Base-by-base conservation (phyloP, 2,329 filamentous ascomycete species). In the Dothideomycetes sp. region DNA sequence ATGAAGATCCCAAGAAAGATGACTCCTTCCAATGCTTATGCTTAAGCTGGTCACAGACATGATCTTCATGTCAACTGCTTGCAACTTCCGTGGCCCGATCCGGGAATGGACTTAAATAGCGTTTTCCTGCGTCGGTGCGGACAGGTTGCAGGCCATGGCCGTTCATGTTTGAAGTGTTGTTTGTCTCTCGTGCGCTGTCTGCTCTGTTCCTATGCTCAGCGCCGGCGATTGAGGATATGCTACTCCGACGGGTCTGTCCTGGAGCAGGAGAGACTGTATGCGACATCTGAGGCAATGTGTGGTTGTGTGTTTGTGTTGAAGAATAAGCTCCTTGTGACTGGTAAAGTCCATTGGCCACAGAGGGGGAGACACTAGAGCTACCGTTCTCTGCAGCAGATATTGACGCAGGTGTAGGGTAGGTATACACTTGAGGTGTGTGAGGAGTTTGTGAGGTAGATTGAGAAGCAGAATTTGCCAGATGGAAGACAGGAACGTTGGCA, bases 401-500 rank as follows among this genome's bases (percentile, higher is more conserved):
- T 10, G 39, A 37, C 11, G 19, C 34, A 10, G 39, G 36, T 3
- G 39, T 37, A 19, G 34, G 35, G 22, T 41, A 10, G 46, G 24
- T 19, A 47, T 48, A 15, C 40, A 43, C 17, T 41, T 36, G 37
- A 1, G 41, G 38, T 4, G 37, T 36, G 22, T 34, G 41, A 17
- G 17, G 37, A 10, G 41, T 38, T 22, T 41, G 42, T 14, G 39
- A 38, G 3, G 42, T 37, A 8, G 42, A 38, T 10, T 50, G 38
- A 5, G 37, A 38, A 10, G 48, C 34, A 30, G 47, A 47, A 17
- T 53, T 55, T 22, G 56, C 56, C 24, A 68, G 67, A 53, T 79
- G 71, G 61, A 95, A 95, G 2, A 89, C 86, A 5, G 84, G 80
- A 29, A 91, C 86, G 33, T 91, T 91, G 31, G 89, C 89, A 43